Percentiles rank a stretch among this genome's conserved stretches.
These are phyloP conservation scores for Xylariaceae sp. DNA, from an alignment of 2,329 filamentous ascomycete species.

Conservation along the genomic window DNA sequence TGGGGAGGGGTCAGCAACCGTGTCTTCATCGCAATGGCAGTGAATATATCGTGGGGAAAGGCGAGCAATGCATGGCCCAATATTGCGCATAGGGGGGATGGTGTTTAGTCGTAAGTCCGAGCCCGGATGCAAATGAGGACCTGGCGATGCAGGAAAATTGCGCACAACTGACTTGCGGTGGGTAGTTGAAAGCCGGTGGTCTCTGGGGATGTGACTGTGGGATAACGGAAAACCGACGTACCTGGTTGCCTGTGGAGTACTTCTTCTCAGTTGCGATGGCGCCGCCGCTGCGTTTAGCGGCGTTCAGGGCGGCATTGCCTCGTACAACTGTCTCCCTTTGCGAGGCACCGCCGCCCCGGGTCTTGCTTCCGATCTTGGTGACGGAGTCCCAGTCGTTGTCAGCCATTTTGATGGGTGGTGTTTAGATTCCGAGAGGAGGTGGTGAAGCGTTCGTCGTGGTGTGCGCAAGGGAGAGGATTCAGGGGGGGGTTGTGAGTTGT, in stretches of 20 bases:
- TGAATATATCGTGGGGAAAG: not conserved
- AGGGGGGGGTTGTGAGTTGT: not conserved
- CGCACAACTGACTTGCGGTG: not conserved
- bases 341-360: constrained; percentile 60
- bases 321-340: constrained; percentile 84
- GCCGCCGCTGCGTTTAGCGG: constrained; percentile 74
- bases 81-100: not conserved
- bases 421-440: not conserved
- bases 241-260: constrained; percentile 68
- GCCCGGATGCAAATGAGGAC: not conserved
- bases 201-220: not conserved
- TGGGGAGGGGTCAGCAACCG: constrained; percentile 17
- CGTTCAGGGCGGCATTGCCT: constrained; percentile 79
- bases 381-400: constrained; percentile 71
- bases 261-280: constrained; percentile 92
- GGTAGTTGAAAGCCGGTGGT: not conserved
- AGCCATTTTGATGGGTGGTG: constrained; percentile 54
- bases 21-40: not conserved
- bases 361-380: constrained; percentile 92
- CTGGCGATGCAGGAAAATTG: not conserved
- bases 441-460: not conserved
- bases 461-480: not conserved
- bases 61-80: not conserved
- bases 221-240: constrained; percentile 45
- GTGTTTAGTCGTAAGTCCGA: not conserved